Evolutionary conservation across 768 basidiomycete species (phyloP), one percentile per base, ranked within the genome.

Genomic region (Panaeolus cyanescens): DNA sequence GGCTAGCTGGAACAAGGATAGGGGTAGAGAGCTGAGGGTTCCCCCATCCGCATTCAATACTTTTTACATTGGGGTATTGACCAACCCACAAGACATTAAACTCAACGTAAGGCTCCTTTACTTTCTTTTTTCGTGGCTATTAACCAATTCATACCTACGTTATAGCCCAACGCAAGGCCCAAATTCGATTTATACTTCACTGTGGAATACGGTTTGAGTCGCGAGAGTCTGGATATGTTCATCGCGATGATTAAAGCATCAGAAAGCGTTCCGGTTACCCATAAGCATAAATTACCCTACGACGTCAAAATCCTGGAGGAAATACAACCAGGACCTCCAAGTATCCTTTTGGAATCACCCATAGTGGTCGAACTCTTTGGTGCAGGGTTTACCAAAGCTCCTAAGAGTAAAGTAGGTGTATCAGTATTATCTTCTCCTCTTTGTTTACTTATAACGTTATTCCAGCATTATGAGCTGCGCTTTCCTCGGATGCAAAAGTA

Each of bases 401-500:
- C 78, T 0, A 65, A 75, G 25, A 83, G 84, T 68, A 76, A 82
- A 67, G 91, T 92, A 58, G 56, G 81, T 70, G 5, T 25, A 30
- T 56, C 33, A 10, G 25, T n/a, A n/a, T n/a, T n/a, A n/a, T n/a
- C 12, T 40, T 37, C 6, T 4, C 53, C 10, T 33, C 54, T 40
- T 57, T 33, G 45, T 31, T 28, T 58, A 63, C 32, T 59, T n/a
- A 63, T 30, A 5, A 39, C 30, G 20, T n/a, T 32, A 42, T 55
- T 40, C 13, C 62, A 94, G 92, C 80, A 88, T 67, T 95, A 95
- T 69, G 92, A 92, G 64, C 78, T 95, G 4, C 88, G 95, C 20
- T 96, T 91, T 71, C 92, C 95, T 0, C 81, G 95, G 54, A 79
- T 96, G 31, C 81, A 82, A 32, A 95, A 95, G 69, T 74, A 88